Evolutionary conservation across 1,139 yeast species (phyloP).

Genomic region (Blastobotrys apis): DNA sequence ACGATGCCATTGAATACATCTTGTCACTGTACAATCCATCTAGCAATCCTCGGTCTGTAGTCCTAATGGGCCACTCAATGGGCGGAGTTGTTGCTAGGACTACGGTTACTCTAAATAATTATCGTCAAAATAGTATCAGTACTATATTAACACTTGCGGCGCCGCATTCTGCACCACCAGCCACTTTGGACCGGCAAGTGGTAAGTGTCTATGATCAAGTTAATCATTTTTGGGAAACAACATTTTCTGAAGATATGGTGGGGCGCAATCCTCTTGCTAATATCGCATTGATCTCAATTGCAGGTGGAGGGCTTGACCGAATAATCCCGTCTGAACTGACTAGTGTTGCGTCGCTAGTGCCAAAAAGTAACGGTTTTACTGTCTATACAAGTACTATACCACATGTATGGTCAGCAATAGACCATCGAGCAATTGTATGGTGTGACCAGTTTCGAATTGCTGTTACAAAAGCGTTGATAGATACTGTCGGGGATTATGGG

Average conservation of each 20-base stretch:
- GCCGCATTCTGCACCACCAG: conserved; percentile 91
- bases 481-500: conserved; percentile 51
- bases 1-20: conserved; percentile 80
- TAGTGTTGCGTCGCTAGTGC: conserved; percentile 62
- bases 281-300: conserved; percentile 56
- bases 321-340: conserved; percentile 92
- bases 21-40: conserved; percentile 50
- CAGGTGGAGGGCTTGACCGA: conserved; percentile 84
- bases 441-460: conserved; percentile 79
- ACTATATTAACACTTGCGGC: conserved; percentile 85
- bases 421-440: conserved; percentile 96
- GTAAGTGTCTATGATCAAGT: conserved; percentile 66
- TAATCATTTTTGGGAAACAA: conserved; percentile 76
- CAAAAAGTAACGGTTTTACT: conserved; percentile 72
- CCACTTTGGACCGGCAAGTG: conserved; percentile 90
- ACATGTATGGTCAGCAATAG: conserved; percentile 89
- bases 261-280: conserved; percentile 31
- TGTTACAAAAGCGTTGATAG: conserved; percentile 57
- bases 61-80: conserved; percentile 90
- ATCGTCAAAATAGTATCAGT: conserved; percentile 63
- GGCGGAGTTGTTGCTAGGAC: conserved; percentile 91
- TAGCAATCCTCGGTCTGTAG: conserved; percentile 59
- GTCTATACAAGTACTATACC: conserved; percentile 86
- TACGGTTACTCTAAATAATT: conserved; percentile 74
- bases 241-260: conserved; percentile 36